These are phyloP conservation scores for Colletotrichum abscissum DNA, from an alignment of 2,329 filamentous ascomycete genomes.

Conservation along the genomic window DNA sequence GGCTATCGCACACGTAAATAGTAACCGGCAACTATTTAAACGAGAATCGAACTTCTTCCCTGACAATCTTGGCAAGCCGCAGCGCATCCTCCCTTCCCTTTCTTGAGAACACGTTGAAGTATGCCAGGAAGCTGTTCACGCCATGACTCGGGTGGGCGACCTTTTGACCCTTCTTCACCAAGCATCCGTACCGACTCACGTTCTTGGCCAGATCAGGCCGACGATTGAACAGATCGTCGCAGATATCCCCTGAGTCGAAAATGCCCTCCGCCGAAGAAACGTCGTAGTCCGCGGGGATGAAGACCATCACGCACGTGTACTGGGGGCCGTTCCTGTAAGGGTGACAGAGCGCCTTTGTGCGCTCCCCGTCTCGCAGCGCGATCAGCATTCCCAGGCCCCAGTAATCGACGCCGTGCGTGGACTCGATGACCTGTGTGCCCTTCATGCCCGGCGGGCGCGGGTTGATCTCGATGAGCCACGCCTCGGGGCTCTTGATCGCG, in stretches of 20 bases:
- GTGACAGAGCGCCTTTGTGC: neutral
- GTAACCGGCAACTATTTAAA: neutral
- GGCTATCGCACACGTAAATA: no score
- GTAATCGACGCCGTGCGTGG: slow-evolving; percentile 45
- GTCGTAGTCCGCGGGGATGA: neutral
- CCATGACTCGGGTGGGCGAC: neutral
- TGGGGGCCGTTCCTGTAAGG: neutral
- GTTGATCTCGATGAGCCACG: slow-evolving; percentile 45
- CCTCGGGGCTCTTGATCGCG: neutral
- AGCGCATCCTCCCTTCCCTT: neutral
- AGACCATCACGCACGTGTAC: neutral
- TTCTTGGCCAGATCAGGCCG: neutral
- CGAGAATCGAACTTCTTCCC: neutral
- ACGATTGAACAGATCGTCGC: neutral
- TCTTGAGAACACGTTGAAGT: neutral
- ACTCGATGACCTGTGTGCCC: slow-evolving; percentile 36
- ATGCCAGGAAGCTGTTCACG: neutral
- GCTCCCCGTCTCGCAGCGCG: slow-evolving; percentile 10
- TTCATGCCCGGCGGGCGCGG: slow-evolving; percentile 42
- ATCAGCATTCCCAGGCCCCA: slow-evolving; percentile 41
- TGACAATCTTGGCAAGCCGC: neutral
- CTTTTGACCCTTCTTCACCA: neutral
- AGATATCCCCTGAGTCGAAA: neutral
- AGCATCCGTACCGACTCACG: neutral
- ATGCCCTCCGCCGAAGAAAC: neutral